Base-by-base conservation (phyloP, 139 green algal species). In the Volvox africanus region DNA sequence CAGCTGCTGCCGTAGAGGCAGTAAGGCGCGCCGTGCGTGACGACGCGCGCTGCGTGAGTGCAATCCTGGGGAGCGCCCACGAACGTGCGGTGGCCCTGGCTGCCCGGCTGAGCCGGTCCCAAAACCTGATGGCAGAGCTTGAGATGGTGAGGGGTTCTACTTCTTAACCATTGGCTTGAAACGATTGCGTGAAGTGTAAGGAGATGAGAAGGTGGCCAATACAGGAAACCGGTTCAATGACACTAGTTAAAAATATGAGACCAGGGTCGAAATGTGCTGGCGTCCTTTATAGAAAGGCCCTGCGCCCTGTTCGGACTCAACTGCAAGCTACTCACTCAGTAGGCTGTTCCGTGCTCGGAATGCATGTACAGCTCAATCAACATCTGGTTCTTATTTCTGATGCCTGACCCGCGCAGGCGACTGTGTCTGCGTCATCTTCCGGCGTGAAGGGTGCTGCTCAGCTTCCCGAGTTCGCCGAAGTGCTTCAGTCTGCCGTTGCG, bases 41-140 rank as follows among this genome's bases (percentile, higher is more conserved):
- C 50, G 85, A 89, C 69, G 69, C 69, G 28, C 85, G 85, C 0
- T 55, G 62, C 18, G 86, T 90, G 14, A 84, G 73, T 55, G 22
- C 86, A n/a, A 83, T 90, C 30, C 86, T 90, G 30, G 86, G 71
- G 12, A 32, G 86, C 28, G 86, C 86, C 24, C 86, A 90, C 32
- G 86, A 90, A 44, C 44, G 86, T 2, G 86, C 73, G 20, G 30
- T 61, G 30, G 86, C 22, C 22, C 50, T 90, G 86, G 86, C 86
- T 30, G 71, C 86, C 2, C 36, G 86, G 73, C 32, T 90, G 50
- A 84, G 86, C 71, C 19, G 32, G 36, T 82, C 67, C 16, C 86
- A 90, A 20, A 90, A 83, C 86, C 73, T 90, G 9, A 90, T 90
- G 86, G 86, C 71, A 22, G 73, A 90, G 86, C 36, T 90, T 19